phyloP scores from a whole-genome alignment of 1,284 basidiomycete genomes.

The Ganoderma multipileum region DNA sequence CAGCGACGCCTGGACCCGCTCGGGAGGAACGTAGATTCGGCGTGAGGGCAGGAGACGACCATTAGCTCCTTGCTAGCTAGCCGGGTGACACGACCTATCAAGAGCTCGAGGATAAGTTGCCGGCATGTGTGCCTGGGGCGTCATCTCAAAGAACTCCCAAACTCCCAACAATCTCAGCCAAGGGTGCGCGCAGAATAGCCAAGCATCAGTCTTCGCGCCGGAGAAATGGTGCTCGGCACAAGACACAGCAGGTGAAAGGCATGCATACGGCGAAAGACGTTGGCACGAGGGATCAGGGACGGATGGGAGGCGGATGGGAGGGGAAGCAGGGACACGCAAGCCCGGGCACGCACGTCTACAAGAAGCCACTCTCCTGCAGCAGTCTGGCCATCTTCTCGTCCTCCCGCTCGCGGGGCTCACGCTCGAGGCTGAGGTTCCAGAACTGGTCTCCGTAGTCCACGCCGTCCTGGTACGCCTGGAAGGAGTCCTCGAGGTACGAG shows the following conservation, averaged over 20 bases:
- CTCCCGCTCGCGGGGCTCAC: conserved; percentile 93
- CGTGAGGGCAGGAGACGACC: background rate
- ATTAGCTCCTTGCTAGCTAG: background rate
- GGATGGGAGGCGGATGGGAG: background rate
- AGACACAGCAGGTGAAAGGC: background rate
- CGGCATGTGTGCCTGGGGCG: background rate
- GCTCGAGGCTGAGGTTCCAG: conserved; percentile 85
- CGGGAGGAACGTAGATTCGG: background rate
- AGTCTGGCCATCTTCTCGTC: conserved; percentile 94
- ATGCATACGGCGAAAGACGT: background rate
- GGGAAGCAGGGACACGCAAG: background rate
- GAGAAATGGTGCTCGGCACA: background rate
- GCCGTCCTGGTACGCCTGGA: conserved; percentile 71
- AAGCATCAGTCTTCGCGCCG: background rate
- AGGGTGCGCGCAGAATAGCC: background rate
- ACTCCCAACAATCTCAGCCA: background rate
- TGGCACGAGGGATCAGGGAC: background rate
- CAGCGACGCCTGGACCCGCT: background rate
- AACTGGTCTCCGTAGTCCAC: conserved; percentile 58
- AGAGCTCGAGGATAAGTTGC: background rate
- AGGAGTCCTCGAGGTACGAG: conserved; percentile 79
- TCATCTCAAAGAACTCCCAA: background rate
- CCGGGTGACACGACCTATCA: background rate
- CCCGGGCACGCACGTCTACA: conserved; percentile 46
- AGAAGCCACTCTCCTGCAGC: conserved; percentile 88